Percentiles rank a stretch among this genome's conserved stretches.
Conservation (phyloP, 495 filamentous ascomycete genomes). For the Penicillium mononematosum region DNA sequence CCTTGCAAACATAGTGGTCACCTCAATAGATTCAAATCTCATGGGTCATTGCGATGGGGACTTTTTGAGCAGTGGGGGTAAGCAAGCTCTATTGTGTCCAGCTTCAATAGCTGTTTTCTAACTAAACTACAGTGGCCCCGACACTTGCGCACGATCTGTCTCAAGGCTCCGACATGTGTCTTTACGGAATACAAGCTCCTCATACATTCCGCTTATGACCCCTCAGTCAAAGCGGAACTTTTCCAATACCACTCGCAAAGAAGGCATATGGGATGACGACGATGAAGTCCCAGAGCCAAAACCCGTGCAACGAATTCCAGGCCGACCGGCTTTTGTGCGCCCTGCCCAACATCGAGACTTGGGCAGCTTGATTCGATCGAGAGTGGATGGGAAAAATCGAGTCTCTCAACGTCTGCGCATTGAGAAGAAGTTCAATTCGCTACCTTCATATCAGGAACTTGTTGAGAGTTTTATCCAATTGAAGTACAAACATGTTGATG, state of each 20-base stretch:
- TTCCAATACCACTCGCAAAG: neutral
- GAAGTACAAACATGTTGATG: slow-evolving; percentile 3
- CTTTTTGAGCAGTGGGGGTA: neutral
- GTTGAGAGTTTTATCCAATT: neutral
- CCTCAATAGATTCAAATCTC: neutral
- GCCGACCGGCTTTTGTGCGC: neutral
- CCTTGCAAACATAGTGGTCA: slow-evolving; percentile 5
- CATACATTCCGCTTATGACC: neutral
- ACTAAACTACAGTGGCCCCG: slow-evolving; percentile 2
- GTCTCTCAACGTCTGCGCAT: neutral
- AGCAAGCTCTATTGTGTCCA: neutral
- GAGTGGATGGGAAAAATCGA: neutral
- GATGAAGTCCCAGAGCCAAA: neutral
- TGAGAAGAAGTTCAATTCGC: neutral
- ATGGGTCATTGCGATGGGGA: neutral
- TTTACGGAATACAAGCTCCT: neutral
- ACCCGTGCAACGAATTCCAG: neutral
- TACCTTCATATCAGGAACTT: neutral
- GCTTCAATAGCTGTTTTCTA: neutral
- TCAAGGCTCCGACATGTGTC: neutral
- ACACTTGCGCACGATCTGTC: neutral
- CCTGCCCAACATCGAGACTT: slow-evolving; percentile 1
- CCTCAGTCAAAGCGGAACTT: neutral
- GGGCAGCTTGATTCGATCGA: slow-evolving; percentile 4
- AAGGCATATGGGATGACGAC: slow-evolving; percentile 8